Conservation (phyloP, 805 yeast species). For the Metschnikowia noctiluminum region DNA sequence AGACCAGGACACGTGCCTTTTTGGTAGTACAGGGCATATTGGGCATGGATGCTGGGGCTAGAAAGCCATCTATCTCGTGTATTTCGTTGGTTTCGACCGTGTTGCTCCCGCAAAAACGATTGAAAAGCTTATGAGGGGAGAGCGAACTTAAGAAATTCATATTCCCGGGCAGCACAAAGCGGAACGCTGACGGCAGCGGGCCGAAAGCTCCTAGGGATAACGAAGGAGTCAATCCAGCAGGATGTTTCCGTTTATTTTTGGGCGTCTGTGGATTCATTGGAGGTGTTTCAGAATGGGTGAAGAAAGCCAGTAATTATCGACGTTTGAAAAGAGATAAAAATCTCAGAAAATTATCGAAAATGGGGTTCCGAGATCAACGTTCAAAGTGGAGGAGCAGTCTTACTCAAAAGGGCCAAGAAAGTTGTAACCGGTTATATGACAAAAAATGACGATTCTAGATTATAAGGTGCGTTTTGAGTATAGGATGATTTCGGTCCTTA, state of each 20-base stretch:
- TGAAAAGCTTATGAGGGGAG: conserved; percentile 34
- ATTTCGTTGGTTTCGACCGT: not conserved
- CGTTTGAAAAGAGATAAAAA: too few relatives aligned
- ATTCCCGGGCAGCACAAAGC: conserved; percentile 33
- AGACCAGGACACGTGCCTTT: not conserved
- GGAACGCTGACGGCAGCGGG: conserved; percentile 41
- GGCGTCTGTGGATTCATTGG: conserved; percentile 18
- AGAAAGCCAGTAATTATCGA: too few relatives aligned
- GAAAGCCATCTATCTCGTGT: not conserved
- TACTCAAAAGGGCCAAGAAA: too few relatives aligned
- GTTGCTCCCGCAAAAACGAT: not conserved
- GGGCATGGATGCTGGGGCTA: not conserved
- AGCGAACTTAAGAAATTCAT: conserved; percentile 23
- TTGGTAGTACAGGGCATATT: not conserved
- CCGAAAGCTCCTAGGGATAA: conserved; percentile 36
- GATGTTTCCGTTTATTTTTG: conserved; percentile 7
- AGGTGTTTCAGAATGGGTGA: not conserved
- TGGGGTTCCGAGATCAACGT: too few relatives aligned
- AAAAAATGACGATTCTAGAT: too few relatives aligned
- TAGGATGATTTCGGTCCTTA: too few relatives aligned
- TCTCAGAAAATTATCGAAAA: too few relatives aligned
- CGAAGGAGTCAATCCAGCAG: conserved; percentile 25
- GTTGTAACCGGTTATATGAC: too few relatives aligned
- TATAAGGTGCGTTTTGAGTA: too few relatives aligned
- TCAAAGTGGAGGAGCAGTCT: too few relatives aligned